Conservation (phyloP, 441 rosid genomes). For the Pelargonium myrrhifolium region DNA sequence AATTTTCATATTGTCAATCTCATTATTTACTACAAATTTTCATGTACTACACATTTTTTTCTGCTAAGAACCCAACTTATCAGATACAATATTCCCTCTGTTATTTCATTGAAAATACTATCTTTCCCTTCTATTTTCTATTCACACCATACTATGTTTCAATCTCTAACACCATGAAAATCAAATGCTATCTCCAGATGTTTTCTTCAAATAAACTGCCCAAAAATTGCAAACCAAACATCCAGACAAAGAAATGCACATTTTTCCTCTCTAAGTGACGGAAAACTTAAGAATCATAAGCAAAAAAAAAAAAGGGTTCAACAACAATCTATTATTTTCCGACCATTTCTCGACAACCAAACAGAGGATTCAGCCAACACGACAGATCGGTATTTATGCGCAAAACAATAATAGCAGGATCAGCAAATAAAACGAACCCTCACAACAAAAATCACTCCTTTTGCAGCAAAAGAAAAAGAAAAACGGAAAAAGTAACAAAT, state of each 20-base stretch:
- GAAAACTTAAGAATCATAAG: too few species aligned
- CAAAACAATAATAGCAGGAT: neutral
- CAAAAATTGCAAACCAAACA: too few species aligned
- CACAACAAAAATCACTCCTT: too few species aligned
- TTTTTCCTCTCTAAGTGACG: neutral
- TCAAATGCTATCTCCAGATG: neutral
- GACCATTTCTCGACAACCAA: neutral
- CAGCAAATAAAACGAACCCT: neutral
- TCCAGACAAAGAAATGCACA: neutral
- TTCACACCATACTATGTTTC: too few species aligned
- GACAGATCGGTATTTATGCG: neutral
- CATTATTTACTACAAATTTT: too few species aligned
- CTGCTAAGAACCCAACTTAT: neutral
- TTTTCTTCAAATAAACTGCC: too few species aligned
- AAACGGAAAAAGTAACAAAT: too few species aligned
- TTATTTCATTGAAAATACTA: neutral
- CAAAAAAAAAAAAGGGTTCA: too few species aligned
- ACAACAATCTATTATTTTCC: neutral
- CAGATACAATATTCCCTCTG: neutral
- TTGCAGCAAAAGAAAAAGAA: neutral
- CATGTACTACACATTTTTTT: neutral
- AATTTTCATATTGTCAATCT: neutral
- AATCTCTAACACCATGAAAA: neutral
- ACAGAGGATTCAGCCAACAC: neutral
- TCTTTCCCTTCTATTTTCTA: neutral